Base-by-base conservation (phyloP, 2,329 filamentous ascomycete genomes). In the Sarocladium brachiariae region DNA sequence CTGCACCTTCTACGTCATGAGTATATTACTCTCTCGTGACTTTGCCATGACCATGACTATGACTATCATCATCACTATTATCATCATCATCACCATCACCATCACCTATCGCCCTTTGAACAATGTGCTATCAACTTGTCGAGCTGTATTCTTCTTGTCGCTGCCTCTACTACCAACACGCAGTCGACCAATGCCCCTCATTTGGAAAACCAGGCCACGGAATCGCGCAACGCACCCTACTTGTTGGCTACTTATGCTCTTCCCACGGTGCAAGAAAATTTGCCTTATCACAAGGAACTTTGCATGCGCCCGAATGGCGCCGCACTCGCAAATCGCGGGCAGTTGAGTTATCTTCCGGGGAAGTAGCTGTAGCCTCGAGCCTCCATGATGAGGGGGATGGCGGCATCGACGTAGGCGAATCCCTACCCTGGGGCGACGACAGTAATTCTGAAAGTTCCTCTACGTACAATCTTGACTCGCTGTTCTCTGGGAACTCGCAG, bases 111-210 rank as follows among this genome's bases (percentile, higher is more conserved):
- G n/a, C n/a, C n/a, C n/a, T n/a, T n/a, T n/a, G n/a, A n/a, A n/a
- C n/a, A n/a, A 95, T 96, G 90, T 96, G 90, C 64, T 91, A 89
- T 63, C 87, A 91, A 70, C 70, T 96, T 55, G 75, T 92, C 60
- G 90, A 96, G 68, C 77, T 88, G 52, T 96, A 90, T 73, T 83
- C 89, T 50, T 87, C 86, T 51, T 96, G 90, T 76, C 80, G 83
- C 56, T 96, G 90, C 70, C 77, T 92, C 59, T 95, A 96, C 75
- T 89, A 92, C 74, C 78, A 85, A 62, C 91, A 96, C 66, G 83
- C 87, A 45, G 77, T 96, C 60, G 90, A 96, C 63, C 86, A 87
- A 54, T 96, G 90, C 65, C 75, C 81, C 47, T 75, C 81, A 33
- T 89, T 89, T 64, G 87, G 86, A 53, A 83, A 85, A 53, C 79